Percentiles rank a stretch among this genome's conserved stretches.
These are phyloP conservation scores for Monascus ruber DNA, from an alignment of 2,329 filamentous ascomycete genomes.

Conservation along the genomic window DNA sequence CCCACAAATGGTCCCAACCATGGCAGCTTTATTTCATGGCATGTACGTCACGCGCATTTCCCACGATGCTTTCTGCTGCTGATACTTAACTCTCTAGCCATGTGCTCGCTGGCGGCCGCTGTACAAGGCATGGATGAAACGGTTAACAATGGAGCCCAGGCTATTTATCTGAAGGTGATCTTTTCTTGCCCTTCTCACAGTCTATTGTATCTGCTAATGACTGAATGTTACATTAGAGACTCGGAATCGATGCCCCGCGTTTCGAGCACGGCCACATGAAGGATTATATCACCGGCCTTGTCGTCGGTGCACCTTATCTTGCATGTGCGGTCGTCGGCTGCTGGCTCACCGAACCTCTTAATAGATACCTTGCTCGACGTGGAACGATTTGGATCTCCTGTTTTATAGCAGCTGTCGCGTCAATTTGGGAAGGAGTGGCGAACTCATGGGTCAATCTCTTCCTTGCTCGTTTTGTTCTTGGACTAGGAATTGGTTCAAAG, in stretches of 20 bases:
- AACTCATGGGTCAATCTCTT: constrained; percentile 25
- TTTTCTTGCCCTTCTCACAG: neutral
- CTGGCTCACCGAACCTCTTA: constrained; percentile 39
- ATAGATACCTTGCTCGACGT: constrained; percentile 34
- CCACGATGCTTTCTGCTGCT: neutral
- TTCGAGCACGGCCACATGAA: constrained; percentile 6
- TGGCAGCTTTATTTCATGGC: constrained; percentile 38
- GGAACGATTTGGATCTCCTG: constrained; percentile 35
- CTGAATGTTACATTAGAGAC: neutral
- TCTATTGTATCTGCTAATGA: neutral
- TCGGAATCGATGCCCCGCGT: constrained; percentile 2
- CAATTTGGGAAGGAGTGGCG: constrained; percentile 32
- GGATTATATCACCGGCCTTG: constrained; percentile 18
- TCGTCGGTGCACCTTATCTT: constrained; percentile 36
- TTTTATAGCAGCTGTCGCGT: constrained; percentile 30
- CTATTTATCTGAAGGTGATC: constrained; percentile 1
- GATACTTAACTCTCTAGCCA: constrained; percentile 18
- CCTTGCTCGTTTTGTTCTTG: constrained; percentile 28
- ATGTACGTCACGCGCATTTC: constrained; percentile 13
- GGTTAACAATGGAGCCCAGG: constrained; percentile 35
- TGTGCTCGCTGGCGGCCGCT: constrained; percentile 44
- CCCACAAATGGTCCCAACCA: constrained; percentile 41
- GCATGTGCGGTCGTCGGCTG: constrained; percentile 35
- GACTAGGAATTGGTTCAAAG: constrained; percentile 33
- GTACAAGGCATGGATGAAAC: constrained; percentile 45